phyloP scores from a whole-genome alignment of 495 filamentous ascomycete species.

The Cercophora samala region DNA sequence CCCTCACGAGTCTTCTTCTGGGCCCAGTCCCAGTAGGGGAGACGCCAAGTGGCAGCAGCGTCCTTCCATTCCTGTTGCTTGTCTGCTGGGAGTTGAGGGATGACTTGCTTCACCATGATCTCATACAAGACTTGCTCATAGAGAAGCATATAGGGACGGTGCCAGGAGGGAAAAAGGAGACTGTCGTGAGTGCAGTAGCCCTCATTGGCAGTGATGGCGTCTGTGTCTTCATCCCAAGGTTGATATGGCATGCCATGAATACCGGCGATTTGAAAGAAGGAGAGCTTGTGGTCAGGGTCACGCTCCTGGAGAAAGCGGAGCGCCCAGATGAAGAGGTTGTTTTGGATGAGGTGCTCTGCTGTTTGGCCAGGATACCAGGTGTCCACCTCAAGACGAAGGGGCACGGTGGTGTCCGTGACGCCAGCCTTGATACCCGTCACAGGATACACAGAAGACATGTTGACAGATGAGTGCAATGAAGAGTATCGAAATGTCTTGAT shows the following conservation, averaged over 20 bases:
- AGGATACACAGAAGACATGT: not conserved
- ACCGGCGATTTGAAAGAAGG: constrained; percentile 1
- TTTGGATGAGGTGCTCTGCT: not conserved
- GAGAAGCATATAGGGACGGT: constrained; percentile 1
- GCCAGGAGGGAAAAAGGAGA: constrained; percentile 2
- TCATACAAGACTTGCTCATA: constrained; percentile 6
- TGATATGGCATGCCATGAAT: constrained; percentile 1
- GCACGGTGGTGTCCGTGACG: not conserved
- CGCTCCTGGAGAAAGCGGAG: constrained; percentile 2
- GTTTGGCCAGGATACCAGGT: constrained; percentile 3
- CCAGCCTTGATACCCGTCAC: not conserved
- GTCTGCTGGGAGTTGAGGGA: not conserved
- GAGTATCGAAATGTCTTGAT: not conserved
- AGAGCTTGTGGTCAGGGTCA: constrained; percentile 1
- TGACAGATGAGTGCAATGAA: not conserved
- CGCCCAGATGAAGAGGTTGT: constrained; percentile 1
- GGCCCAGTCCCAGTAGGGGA: constrained; percentile 6
- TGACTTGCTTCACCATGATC: constrained; percentile 3
- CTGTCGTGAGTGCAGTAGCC: constrained; percentile 3
- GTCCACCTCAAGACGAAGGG: constrained; percentile 5
- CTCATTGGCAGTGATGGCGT: constrained; percentile 5
- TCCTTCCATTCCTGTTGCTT: not conserved
- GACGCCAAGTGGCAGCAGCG: constrained; percentile 1
- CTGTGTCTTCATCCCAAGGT: constrained; percentile 2
- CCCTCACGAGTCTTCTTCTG: not conserved